Evolutionary conservation across 768 basidiomycete genomes (phyloP).

Genomic region (Tricholoma hemisulphureum): DNA sequence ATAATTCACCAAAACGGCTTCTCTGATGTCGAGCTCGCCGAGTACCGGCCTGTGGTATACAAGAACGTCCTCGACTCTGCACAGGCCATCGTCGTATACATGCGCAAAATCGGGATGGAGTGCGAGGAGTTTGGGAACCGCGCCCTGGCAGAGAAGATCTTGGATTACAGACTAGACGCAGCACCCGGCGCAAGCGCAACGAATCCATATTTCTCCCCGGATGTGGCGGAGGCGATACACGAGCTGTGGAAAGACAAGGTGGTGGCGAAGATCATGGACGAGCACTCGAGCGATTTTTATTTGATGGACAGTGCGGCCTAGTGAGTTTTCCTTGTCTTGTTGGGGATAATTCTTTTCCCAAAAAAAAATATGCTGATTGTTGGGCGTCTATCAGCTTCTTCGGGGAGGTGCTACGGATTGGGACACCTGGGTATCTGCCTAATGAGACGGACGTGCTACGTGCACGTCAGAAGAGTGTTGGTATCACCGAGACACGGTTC

Average conservation of each 20-base stretch:
- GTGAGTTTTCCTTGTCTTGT: conserved; percentile 49
- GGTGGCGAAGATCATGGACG: conserved; percentile 52
- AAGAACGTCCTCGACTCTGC: conserved; percentile 81
- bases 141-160: conserved; percentile 57
- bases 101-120: conserved; percentile 76
- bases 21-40: conserved; percentile 63
- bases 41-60: conserved; percentile 72
- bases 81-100: conserved; percentile 72
- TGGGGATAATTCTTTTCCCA: background rate
- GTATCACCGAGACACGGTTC: conserved; percentile 87
- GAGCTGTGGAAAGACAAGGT: conserved; percentile 72
- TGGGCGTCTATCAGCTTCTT: conserved; percentile 65
- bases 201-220: conserved; percentile 48
- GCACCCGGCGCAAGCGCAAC: conserved; percentile 24
- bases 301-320: conserved; percentile 92
- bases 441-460: conserved; percentile 84
- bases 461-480: conserved; percentile 86
- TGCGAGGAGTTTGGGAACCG: conserved; percentile 60
- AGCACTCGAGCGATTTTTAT: conserved; percentile 80
- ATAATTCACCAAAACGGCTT: conserved; percentile 88
- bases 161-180: conserved; percentile 54
- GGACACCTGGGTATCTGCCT: conserved; percentile 75
- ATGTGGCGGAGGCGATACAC: conserved; percentile 66
- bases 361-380: too few relatives aligned
- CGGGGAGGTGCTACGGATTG: conserved; percentile 79